These are phyloP conservation scores for Globisporangium radiosum DNA, from an alignment of 352 stramenopile species.

Conservation along the genomic window DNA sequence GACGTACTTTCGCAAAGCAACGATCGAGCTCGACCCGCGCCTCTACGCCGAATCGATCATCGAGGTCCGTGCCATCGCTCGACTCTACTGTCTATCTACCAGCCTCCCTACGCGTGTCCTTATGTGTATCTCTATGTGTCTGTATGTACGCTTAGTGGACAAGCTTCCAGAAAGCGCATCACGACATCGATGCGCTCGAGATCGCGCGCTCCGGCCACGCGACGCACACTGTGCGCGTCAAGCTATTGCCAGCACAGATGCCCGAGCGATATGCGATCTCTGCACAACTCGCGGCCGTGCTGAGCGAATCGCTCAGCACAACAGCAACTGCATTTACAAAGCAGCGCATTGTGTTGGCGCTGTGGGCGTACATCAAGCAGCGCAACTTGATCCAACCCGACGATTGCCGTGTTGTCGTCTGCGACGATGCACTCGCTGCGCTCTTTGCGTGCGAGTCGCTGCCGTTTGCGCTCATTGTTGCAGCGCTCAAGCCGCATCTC, in stretches of 20 bases:
- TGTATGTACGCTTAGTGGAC: constrained; percentile 36
- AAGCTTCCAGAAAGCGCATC: constrained; percentile 64
- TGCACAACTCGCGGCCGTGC: constrained; percentile 26
- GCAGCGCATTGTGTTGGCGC: constrained; percentile 64
- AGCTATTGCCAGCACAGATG: constrained; percentile 48
- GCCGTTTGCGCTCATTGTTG: constrained; percentile 62
- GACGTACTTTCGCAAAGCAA: constrained; percentile 69
- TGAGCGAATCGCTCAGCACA: constrained; percentile 32
- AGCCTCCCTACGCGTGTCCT: not conserved
- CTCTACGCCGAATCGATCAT: constrained; percentile 64
- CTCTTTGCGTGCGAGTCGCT: constrained; percentile 65
- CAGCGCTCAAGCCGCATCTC: constrained; percentile 60
- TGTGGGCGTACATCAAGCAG: constrained; percentile 76
- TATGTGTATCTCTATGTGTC: no score
- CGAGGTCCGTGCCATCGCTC: constrained; percentile 23
- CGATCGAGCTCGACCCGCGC: constrained; percentile 63
- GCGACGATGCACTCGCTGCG: constrained; percentile 40
- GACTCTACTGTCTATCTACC: not conserved
- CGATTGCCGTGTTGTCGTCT: constrained; percentile 65
- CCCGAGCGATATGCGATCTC: constrained; percentile 60
- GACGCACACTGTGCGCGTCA: constrained; percentile 57
- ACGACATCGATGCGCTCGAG: constrained; percentile 55
- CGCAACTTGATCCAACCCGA: constrained; percentile 76
- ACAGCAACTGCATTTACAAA: constrained; percentile 51
- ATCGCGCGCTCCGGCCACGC: constrained; percentile 41